Percentiles rank a stretch among this genome's conserved stretches.
Evolutionary conservation across 78 protist genomes (phyloP).

Genomic region (Capsaspora owczarzaki): DNA sequence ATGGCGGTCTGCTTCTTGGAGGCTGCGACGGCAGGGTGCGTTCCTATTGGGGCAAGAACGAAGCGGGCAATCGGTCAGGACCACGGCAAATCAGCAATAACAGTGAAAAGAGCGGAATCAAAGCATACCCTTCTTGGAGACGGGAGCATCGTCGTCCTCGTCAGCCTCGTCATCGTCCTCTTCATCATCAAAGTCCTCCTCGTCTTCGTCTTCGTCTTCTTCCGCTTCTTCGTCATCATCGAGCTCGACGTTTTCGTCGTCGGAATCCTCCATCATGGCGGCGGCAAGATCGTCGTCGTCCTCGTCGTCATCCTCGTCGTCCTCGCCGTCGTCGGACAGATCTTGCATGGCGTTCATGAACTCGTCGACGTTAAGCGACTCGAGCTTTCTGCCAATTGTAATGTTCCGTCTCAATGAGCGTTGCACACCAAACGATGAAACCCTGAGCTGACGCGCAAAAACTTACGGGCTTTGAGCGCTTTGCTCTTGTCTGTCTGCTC

Average conservation of each 20-base stretch:
- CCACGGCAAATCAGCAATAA: no score
- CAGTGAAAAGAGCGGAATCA: no score
- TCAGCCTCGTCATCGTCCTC: slow-evolving; percentile 11
- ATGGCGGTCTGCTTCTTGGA: no score
- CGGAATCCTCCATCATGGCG: neutral
- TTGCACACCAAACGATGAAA: no score
- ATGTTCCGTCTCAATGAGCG: no score
- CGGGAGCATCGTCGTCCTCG: neutral
- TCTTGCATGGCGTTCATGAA: neutral
- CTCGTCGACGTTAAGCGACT: slow-evolving; percentile 8
- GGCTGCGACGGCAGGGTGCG: no score
- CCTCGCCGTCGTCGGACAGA: neutral
- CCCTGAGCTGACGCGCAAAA: no score
- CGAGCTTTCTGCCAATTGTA: no score
- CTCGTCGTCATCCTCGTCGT: neutral
- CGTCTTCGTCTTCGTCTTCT: slow-evolving; percentile 1
- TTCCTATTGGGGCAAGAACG: no score
- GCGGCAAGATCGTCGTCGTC: neutral
- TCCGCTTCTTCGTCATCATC: neutral
- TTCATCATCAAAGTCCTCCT: neutral
- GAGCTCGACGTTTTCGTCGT: neutral
- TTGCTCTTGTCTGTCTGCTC: no score
- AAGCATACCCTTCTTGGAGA: neutral
- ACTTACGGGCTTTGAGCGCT: no score
- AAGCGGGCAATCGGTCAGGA: no score